Percentiles rank a stretch among this genome's conserved stretches.
Conservation (phyloP, 805 yeast species). For the Nakazawaea populi region DNA sequence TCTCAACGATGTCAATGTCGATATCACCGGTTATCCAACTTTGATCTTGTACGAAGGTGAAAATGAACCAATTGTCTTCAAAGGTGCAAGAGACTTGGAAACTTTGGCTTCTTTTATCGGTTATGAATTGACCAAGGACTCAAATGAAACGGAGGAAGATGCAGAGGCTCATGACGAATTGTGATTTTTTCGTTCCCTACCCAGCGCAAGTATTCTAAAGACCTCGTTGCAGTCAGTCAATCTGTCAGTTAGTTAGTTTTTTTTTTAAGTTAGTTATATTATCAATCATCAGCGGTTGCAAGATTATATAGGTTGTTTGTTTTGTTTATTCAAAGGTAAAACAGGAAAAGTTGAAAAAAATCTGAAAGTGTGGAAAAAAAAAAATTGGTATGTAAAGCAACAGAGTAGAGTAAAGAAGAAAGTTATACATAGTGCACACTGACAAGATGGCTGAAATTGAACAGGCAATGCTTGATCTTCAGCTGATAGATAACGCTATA, state of each 20-base stretch:
- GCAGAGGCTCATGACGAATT: constrained; percentile 17
- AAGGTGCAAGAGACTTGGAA: constrained; percentile 71
- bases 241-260: background rate
- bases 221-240: no score
- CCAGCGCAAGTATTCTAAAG: no score
- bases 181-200: background rate
- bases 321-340: background rate
- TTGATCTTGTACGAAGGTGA: constrained; percentile 85
- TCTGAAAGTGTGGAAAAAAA: background rate
- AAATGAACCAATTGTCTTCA: constrained; percentile 60
- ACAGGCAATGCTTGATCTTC: background rate
- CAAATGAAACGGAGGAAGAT: constrained; percentile 20
- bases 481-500: background rate
- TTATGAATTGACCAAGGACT: constrained; percentile 41
- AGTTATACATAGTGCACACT: background rate
- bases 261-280: no score
- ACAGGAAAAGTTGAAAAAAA: background rate
- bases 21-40: constrained; percentile 89
- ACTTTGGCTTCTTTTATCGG: constrained; percentile 64
- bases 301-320: background rate
- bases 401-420: no score
- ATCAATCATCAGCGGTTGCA: no score
- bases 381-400: no score
- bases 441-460: background rate
- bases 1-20: constrained; percentile 73